phyloP scores from a whole-genome alignment of 805 yeast species.

The Wickerhamomyces mucosus region DNA sequence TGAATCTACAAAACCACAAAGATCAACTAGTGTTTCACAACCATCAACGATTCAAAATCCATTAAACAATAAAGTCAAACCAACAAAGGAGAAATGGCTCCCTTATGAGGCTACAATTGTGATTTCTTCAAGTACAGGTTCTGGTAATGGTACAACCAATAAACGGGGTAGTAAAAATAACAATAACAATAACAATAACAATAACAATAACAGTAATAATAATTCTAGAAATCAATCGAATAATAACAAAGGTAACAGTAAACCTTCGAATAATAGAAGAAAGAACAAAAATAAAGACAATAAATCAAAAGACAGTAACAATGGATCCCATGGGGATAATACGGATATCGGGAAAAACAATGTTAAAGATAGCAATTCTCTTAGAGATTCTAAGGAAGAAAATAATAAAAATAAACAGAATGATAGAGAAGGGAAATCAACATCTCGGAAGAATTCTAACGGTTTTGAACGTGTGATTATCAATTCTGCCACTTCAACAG shows the following conservation, averaged over 20 bases:
- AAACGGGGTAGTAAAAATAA: no score
- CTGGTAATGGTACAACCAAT: constrained; percentile 3
- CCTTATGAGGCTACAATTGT: constrained; percentile 51
- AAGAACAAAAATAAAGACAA: constrained; percentile 2
- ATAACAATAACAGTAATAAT: constrained; percentile 1
- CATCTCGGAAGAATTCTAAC: no score
- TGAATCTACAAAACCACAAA: no score
- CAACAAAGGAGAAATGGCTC: constrained; percentile 57
- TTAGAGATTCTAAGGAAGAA: background rate
- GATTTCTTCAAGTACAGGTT: constrained; percentile 15
- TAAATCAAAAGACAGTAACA: constrained; percentile 1
- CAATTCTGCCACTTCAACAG: background rate
- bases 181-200: constrained; percentile 3
- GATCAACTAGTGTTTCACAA: no score
- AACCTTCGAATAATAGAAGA: no score
- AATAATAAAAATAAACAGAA: background rate
- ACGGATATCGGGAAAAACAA: constrained; percentile 4
- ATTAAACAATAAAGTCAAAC: no score
- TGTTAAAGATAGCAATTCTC: constrained; percentile 1
- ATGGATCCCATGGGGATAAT: constrained; percentile 1
- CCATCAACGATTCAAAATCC: no score
- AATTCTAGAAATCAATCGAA: constrained; percentile 1
- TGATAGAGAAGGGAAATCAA: background rate
- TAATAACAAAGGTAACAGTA: constrained; percentile 2
- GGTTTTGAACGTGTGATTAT: no score